phyloP scores from a whole-genome alignment of 2,329 filamentous ascomycete species.

The Diplodia mutila region DNA sequence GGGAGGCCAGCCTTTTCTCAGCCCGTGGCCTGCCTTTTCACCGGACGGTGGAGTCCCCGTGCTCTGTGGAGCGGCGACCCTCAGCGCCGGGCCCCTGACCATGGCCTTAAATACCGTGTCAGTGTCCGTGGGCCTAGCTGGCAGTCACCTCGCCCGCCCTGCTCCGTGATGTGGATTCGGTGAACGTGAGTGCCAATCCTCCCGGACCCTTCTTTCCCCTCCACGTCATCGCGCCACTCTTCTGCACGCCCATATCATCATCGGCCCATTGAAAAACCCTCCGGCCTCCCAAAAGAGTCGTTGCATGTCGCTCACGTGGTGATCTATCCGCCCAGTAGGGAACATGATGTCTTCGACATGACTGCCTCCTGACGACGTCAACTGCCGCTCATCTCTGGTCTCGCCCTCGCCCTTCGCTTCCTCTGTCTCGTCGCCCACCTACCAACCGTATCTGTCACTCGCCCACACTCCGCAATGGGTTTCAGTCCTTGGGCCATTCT shows the following conservation, averaged over 20 bases:
- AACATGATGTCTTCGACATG: constrained; percentile 17
- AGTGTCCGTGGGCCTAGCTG: neutral
- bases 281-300: neutral
- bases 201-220: neutral
- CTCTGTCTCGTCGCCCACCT: neutral
- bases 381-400: no score
- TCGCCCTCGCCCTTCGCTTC: neutral
- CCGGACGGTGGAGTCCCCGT: constrained; percentile 3
- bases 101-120: constrained; percentile 12
- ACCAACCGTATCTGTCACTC: neutral
- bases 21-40: neutral
- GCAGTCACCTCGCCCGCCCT: neutral
- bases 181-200: constrained; percentile 13
- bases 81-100: neutral
- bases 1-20: neutral
- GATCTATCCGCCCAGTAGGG: neutral
- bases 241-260: constrained; percentile 7
- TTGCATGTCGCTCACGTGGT: constrained; percentile 10
- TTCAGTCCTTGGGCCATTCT: constrained; percentile 16
- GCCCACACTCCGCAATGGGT: neutral
- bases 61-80: constrained; percentile 1
- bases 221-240: constrained; percentile 14
- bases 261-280: constrained; percentile 10
- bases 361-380: neutral
- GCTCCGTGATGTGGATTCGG: constrained; percentile 1